Conservation (phyloP, 2,329 filamentous ascomycete species). For the Pseudogymnoascus sp. region DNA sequence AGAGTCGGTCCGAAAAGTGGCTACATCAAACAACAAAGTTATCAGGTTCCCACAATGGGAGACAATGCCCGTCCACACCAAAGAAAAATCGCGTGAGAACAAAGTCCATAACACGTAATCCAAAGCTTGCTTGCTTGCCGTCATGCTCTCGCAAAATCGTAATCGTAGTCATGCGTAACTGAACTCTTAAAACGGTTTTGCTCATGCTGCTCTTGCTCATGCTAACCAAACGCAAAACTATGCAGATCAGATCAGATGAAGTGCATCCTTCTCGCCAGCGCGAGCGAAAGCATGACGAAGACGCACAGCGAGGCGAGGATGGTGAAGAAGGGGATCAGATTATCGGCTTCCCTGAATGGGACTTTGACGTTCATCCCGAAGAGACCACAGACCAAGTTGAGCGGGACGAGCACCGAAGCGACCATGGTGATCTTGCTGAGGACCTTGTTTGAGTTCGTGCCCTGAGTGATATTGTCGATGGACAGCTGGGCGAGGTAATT, state of each 20-base stretch:
- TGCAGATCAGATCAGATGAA: conserved; percentile 21
- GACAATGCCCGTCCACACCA: neutral
- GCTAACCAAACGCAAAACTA: neutral
- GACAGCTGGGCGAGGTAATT: conserved; percentile 95
- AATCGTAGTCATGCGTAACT: neutral
- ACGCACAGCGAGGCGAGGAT: conserved; percentile 50
- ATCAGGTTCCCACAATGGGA: neutral
- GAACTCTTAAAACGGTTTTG: neutral
- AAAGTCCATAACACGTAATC: neutral
- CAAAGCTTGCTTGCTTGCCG: neutral
- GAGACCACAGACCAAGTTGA: conserved; percentile 67
- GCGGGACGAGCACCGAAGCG: conserved; percentile 89
- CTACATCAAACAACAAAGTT: neutral
- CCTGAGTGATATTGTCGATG: conserved; percentile 83
- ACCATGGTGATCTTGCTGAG: conserved; percentile 93
- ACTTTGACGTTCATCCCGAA: conserved; percentile 84
- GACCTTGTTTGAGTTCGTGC: conserved; percentile 79
- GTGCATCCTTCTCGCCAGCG: conserved; percentile 22
- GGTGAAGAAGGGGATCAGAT: conserved; percentile 52
- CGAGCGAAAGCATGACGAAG: conserved; percentile 33
- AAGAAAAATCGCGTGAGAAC: neutral
- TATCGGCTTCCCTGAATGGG: conserved; percentile 47
- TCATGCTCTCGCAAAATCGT: neutral
- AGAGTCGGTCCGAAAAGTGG: neutral
- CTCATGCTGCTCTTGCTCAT: neutral